Conservation (phyloP, 352 stramenopile genomes). For the Phytophthora sansomeana region DNA sequence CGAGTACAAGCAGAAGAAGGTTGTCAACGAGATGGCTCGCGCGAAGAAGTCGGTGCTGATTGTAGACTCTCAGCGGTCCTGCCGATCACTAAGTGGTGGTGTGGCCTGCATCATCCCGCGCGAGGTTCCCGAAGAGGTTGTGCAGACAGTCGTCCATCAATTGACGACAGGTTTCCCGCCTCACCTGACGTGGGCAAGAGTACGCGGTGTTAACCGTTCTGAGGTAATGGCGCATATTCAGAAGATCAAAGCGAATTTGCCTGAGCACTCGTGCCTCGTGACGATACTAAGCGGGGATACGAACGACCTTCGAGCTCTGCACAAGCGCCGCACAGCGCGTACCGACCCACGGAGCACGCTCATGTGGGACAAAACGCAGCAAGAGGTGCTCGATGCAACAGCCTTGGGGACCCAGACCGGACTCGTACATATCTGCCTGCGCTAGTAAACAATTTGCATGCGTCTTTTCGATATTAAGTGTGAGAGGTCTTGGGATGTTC, state of each 20-base stretch:
- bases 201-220: conserved; percentile 52
- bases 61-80: conserved; percentile 71
- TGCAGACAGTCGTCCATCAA: conserved; percentile 71
- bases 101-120: conserved; percentile 69
- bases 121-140: conserved; percentile 56
- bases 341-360: conserved; percentile 78
- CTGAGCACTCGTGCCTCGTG: conserved; percentile 64
- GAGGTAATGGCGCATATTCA: conserved; percentile 50
- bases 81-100: conserved; percentile 68
- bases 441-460: too few relatives aligned
- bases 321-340: conserved; percentile 82
- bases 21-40: conserved; percentile 74
- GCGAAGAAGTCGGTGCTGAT: conserved; percentile 84
- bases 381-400: conserved; percentile 61
- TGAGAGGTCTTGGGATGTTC: too few relatives aligned
- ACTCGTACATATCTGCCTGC: conserved; percentile 70
- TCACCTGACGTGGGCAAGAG: conserved; percentile 78
- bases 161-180: conserved; percentile 85
- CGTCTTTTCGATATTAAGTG: too few relatives aligned
- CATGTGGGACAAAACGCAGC: conserved; percentile 80
- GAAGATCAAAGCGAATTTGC: conserved; percentile 55
- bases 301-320: conserved; percentile 66
- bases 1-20: conserved; percentile 81
- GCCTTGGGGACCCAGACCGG: conserved; percentile 62
- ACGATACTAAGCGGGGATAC: conserved; percentile 63